Conservation (phyloP, 495 filamentous ascomycete species). For the Parathielavia hyrcaniae region DNA sequence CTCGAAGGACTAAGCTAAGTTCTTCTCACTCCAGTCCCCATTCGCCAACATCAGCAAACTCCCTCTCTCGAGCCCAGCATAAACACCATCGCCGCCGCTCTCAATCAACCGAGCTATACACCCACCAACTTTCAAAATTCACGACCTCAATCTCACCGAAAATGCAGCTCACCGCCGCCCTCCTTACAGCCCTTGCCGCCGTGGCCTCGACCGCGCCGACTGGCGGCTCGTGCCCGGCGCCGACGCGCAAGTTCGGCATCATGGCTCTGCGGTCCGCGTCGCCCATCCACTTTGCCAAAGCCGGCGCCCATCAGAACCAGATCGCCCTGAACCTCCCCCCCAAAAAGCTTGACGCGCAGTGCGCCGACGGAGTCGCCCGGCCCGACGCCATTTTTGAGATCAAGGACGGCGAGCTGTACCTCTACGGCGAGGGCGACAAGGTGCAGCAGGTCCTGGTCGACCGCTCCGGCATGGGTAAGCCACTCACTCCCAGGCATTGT, state of each 20-base stretch:
- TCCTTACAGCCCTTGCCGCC: constrained; percentile 43
- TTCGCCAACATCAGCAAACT: no score
- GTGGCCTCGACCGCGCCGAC: constrained; percentile 23
- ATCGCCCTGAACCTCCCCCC: constrained; percentile 39
- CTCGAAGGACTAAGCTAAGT: no score
- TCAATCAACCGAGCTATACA: no score
- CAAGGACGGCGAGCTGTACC: constrained; percentile 41
- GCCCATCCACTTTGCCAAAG: constrained; percentile 39
- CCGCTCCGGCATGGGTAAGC: constrained; percentile 48
- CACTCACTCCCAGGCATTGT: not conserved
- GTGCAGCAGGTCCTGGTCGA: constrained; percentile 48
- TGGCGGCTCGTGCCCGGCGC: constrained; percentile 12
- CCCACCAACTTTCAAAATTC: no score
- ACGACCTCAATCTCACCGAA: no score
- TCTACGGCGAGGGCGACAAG: constrained; percentile 37
- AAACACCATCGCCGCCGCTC: no score
- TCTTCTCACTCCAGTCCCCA: no score
- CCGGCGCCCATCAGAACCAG: constrained; percentile 41
- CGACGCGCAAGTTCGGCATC: constrained; percentile 36
- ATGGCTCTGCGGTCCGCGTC: constrained; percentile 45
- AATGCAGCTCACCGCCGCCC: constrained; percentile 20
- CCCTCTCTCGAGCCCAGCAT: no score
- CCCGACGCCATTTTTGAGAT: constrained; percentile 46
- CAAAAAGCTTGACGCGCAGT: constrained; percentile 39
- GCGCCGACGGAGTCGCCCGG: constrained; percentile 33